Evolutionary conservation across 257 asterid genomes (phyloP), one percentile per base, ranked within the genome.

Genomic region (Knoxia roxburghii): DNA sequence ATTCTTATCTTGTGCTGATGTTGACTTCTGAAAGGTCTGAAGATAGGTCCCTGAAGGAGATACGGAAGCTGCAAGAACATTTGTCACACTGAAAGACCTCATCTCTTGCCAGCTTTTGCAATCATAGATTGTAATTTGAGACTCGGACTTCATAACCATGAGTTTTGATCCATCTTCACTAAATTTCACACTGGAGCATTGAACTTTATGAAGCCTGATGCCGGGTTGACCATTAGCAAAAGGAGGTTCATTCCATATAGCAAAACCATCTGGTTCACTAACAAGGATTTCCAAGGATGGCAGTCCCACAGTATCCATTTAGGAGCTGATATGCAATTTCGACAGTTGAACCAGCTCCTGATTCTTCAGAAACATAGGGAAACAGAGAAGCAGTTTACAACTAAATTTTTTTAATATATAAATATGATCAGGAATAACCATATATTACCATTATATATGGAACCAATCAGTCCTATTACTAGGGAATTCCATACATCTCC

Each of bases 231-330:
- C 90, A 59, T 82, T 77, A 68, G 68, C 61, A 75, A 90, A 88
- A 29, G 99, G 97, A 4, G 99, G 99, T 39, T 97, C 97, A 54
- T 67, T 72, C 97, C 99, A 94, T 57, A 94, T 73, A 50, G 79
- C 53, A 74, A 86, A 84, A 7, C 96, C 97, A 67, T 77, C 91
- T 20, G 92, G 80, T 72, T 81, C 94, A 77, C 97, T 82, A 14
- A 90, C 81, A 69, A 94, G 64, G 57, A 94, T 85, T 67, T 88
- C 95, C 72, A 86, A 61, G 3, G 95, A 73, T 41, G 88, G 88
- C 41, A 86, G 51, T 29, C 75, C 80, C 39, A 81, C 79, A 69
- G 72, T 86, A 54, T 86, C 94, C 98, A 91, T 91, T 73, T 45
- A 53, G 70, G 72, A 61, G 21, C 68, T 70, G 53, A 63, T 65